These are phyloP conservation scores for Kalanchoe fedtschenkoi DNA, from an alignment of 164 flowering plant genomes.

Conservation along the genomic window DNA sequence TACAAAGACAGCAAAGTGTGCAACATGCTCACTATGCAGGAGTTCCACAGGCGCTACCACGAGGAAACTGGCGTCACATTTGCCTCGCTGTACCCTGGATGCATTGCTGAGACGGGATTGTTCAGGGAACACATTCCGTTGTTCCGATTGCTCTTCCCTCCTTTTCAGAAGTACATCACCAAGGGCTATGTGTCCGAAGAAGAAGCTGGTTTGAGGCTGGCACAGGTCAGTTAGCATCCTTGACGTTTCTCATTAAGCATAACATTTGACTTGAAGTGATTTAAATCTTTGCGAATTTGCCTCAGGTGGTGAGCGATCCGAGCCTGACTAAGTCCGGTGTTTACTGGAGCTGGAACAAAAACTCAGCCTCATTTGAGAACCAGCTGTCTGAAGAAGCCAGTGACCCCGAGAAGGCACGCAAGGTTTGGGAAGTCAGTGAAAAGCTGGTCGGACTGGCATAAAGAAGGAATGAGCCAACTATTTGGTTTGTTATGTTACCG, in stretches of 20 bases:
- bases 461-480: neutral
- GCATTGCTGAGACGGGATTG: slow-evolving; percentile 75
- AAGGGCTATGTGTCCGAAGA: slow-evolving; percentile 78
- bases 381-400: slow-evolving; percentile 69
- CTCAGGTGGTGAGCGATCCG: slow-evolving; percentile 68
- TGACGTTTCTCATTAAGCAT: neutral
- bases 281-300: neutral
- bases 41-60: slow-evolving; percentile 69
- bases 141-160: slow-evolving; percentile 75
- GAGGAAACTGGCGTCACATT: slow-evolving; percentile 74
- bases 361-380: slow-evolving; percentile 58
- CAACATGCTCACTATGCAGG: slow-evolving; percentile 93
- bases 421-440: slow-evolving; percentile 66
- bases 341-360: slow-evolving; percentile 82
- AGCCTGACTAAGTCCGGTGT: slow-evolving; percentile 79
- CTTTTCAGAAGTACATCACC: slow-evolving; percentile 86
- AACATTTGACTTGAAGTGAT: neutral
- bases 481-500: neutral
- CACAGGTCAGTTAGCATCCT: slow-evolving; percentile 33
- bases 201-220: slow-evolving; percentile 68
- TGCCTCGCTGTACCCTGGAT: slow-evolving; percentile 78
- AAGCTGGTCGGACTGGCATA: slow-evolving; percentile 64
- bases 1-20: slow-evolving; percentile 92
- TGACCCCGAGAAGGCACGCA: slow-evolving; percentile 51
- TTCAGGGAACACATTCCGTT: slow-evolving; percentile 71